phyloP scores from a whole-genome alignment of 1,284 basidiomycete species.

The Polyporus tsugae region DNA sequence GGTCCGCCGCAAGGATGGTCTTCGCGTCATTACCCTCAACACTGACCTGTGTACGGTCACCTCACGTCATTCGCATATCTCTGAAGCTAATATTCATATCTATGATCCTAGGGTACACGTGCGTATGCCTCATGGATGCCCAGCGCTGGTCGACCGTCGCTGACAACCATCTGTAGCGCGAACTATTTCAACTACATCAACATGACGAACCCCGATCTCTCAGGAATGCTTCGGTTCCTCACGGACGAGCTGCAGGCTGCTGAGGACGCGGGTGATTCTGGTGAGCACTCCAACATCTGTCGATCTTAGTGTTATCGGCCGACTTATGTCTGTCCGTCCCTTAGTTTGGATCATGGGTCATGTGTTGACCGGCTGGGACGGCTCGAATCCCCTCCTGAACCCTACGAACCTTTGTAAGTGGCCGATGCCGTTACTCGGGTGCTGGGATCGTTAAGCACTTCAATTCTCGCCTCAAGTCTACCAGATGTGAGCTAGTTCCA shows the following conservation, averaged over 20 bases:
- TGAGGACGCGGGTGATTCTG: constrained; percentile 75
- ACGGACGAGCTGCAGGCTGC: constrained; percentile 85
- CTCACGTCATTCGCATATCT: not conserved
- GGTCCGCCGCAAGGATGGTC: constrained; percentile 70
- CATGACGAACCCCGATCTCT: constrained; percentile 72
- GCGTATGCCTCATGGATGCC: constrained; percentile 26
- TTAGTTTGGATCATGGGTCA: constrained; percentile 86
- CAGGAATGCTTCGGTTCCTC: constrained; percentile 80
- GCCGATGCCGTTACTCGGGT: not conserved
- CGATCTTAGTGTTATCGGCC: not conserved
- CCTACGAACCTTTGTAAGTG: constrained; percentile 73
- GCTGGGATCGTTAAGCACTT: not conserved
- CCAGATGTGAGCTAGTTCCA: constrained; percentile 62
- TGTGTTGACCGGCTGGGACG: constrained; percentile 82
- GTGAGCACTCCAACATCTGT: constrained; percentile 40
- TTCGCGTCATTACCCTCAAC: constrained; percentile 81
- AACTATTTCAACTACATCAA: constrained; percentile 86
- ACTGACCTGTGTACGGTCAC: constrained; percentile 71
- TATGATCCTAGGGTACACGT: constrained; percentile 55
- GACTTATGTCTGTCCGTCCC: not conserved
- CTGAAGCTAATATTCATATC: not conserved
- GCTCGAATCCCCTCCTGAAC: constrained; percentile 65
- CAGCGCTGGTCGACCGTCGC: not conserved
- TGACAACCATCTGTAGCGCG: constrained; percentile 46
- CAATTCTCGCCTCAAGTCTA: constrained; percentile 59